Evolutionary conservation across 2,329 filamentous ascomycete species (phyloP), one percentile per base, ranked within the genome.

Genomic region (Epichloe elymi): DNA sequence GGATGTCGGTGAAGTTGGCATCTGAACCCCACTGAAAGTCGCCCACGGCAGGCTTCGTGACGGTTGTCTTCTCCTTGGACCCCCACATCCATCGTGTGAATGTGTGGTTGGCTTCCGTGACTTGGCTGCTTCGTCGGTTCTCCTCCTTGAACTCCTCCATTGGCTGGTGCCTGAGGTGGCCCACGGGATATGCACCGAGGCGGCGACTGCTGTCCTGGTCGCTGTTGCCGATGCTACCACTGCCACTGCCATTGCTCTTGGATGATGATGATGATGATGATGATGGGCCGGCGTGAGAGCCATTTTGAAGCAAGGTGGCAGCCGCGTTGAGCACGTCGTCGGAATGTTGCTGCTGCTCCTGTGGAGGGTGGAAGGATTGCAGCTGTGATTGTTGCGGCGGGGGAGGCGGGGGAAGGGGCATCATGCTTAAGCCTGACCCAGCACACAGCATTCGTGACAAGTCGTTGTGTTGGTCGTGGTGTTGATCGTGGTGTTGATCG

Each of bases 11-110:
- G 61, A 88, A 88, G 52, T 71, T 78, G n/a, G 74, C 63, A 63
- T 88, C 84, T 1, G 84, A 84, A 10, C 84, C 84, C 77, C 80
- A 87, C 54, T 78, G 76, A 43, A 85, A 70, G 49, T 76, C 72
- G 59, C 71, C 53, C 52, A 65, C 62, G 49, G 61, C 66, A 37
- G 65, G 65, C 59, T 65, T 65, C 53, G 65, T 64, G 53, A 65
- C 55, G 49, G 60, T 48, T 14, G 55, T 52, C 42, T 58, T 59
- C 14, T 62, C 58, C 20, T 62, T 63, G 8, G 59, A 55, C 11
- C 65, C 54, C 54, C 67, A 70, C 54, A 71, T 65, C 69, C 70
- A 73, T 44, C 71, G 63, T 7, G 65, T 60, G 52, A 74, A 72
- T 5, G 67, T 63, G 42, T 65, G 60, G 40, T 70, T 64, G 37